Percentiles rank a stretch among this genome's conserved stretches.
phyloP scores from a whole-genome alignment of 129 eudicot genomes.

The Flaveria robusta region DNA sequence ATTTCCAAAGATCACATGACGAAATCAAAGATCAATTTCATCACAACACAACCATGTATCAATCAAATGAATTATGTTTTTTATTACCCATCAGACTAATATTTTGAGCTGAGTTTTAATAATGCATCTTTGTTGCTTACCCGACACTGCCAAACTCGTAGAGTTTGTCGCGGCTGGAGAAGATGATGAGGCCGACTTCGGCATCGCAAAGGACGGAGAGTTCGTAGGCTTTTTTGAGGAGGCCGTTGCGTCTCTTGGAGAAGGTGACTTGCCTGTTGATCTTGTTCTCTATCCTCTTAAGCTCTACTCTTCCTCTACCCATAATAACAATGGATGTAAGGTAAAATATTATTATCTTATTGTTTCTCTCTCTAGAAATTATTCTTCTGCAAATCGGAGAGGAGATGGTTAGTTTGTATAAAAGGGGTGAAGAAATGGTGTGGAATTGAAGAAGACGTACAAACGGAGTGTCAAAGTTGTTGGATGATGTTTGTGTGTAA shows the following conservation, averaged over 20 bases:
- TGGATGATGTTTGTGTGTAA: background rate
- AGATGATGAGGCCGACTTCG: slow-evolving; percentile 83
- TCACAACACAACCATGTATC: background rate
- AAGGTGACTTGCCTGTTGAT: slow-evolving; percentile 90
- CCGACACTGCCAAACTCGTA: slow-evolving; percentile 79
- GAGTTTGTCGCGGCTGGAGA: slow-evolving; percentile 90
- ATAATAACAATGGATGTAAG: slow-evolving; percentile 21
- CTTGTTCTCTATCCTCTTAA: slow-evolving; percentile 86
- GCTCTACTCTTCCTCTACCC: slow-evolving; percentile 94
- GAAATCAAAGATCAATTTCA: background rate
- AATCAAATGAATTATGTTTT: no score
- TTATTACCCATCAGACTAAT: no score
- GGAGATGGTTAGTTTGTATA: slow-evolving; percentile 25
- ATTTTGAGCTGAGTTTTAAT: no score
- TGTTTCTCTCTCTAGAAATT: slow-evolving; percentile 33
- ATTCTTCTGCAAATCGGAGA: background rate
- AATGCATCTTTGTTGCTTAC: no score
- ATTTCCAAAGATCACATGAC: slow-evolving; percentile 24
- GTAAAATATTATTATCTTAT: background rate
- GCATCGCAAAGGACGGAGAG: slow-evolving; percentile 94
- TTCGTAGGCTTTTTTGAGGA: slow-evolving; percentile 93
- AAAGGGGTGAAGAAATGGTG: slow-evolving; percentile 34
- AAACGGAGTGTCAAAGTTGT: slow-evolving; percentile 37
- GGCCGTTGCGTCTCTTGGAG: slow-evolving; percentile 76
- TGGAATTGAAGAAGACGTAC: slow-evolving; percentile 32